phyloP scores from a whole-genome alignment of 1,139 yeast species.

The Candida sanyaensis region DNA sequence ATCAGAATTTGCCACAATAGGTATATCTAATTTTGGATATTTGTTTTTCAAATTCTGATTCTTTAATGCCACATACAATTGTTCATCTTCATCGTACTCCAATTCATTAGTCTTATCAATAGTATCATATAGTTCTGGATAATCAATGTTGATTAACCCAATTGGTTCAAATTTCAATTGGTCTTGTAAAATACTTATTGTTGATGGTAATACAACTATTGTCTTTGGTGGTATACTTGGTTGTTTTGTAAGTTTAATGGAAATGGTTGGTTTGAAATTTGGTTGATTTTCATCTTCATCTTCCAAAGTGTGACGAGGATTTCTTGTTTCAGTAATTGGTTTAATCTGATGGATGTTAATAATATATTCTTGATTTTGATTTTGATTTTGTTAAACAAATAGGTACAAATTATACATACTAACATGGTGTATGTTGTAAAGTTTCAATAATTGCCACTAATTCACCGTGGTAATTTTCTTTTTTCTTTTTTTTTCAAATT shows the following conservation, averaged over 20 bases:
- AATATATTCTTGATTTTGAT: not conserved
- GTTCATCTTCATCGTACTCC: conserved; percentile 58
- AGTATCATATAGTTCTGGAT: conserved; percentile 18
- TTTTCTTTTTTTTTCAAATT: no score
- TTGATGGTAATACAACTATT: conserved; percentile 29
- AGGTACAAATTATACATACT: conserved; percentile 3
- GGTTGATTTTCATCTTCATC: conserved; percentile 32
- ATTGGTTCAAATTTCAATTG: conserved; percentile 18
- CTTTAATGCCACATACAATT: conserved; percentile 43
- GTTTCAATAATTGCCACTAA: not conserved
- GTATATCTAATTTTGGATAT: conserved; percentile 26
- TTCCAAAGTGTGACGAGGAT: conserved; percentile 57
- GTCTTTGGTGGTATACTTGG: conserved; percentile 13
- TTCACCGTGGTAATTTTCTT: no score
- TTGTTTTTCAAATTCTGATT: conserved; percentile 22
- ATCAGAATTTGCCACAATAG: conserved; percentile 18
- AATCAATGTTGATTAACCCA: conserved; percentile 26
- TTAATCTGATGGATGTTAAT: conserved; percentile 37
- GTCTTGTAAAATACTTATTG: conserved; percentile 27
- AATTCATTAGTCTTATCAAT: conserved; percentile 20
- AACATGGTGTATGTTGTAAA: conserved; percentile 3
- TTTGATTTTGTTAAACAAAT: no score
- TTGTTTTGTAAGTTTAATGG: conserved; percentile 11
- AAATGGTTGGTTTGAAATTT: conserved; percentile 16
- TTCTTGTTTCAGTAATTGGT: conserved; percentile 54